phyloP scores from a whole-genome alignment of 1,284 basidiomycete genomes.

The Pseudozyma thailandica region DNA sequence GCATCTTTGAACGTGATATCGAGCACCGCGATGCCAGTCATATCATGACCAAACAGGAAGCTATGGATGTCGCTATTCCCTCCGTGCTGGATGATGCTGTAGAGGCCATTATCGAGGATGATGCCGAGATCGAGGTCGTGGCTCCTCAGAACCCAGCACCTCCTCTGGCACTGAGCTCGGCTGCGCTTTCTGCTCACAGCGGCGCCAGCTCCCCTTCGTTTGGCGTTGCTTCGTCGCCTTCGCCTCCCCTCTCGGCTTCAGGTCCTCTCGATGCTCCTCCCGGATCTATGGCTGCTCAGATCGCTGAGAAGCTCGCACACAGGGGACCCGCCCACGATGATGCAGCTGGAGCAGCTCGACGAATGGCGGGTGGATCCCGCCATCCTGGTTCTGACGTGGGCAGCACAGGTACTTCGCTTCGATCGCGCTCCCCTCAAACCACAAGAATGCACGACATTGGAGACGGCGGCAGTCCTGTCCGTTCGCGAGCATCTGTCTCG shows the following conservation, averaged over 20 bases:
- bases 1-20: slow-evolving; percentile 66
- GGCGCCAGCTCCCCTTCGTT: slow-evolving; percentile 38
- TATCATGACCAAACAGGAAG: slow-evolving; percentile 59
- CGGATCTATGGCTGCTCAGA: slow-evolving; percentile 59
- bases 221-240: slow-evolving; percentile 42
- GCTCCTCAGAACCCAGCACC: slow-evolving; percentile 53
- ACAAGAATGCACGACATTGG: slow-evolving; percentile 16
- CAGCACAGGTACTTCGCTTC: slow-evolving; percentile 30
- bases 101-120: slow-evolving; percentile 61
- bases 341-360: slow-evolving; percentile 5
- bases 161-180: slow-evolving; percentile 51
- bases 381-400: slow-evolving; percentile 47
- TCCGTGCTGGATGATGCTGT: slow-evolving; percentile 64
- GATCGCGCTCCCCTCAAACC: slow-evolving; percentile 49
- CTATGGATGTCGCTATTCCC: slow-evolving; percentile 64
- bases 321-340: slow-evolving; percentile 11
- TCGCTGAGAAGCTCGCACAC: slow-evolving; percentile 52
- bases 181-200: slow-evolving; percentile 54
- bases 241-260: slow-evolving; percentile 45
- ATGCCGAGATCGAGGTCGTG: slow-evolving; percentile 60
- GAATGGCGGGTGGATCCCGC: slow-evolving; percentile 19
- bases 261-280: slow-evolving; percentile 54
- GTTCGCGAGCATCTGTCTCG: slow-evolving; percentile 35
- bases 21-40: slow-evolving; percentile 61
- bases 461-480: slow-evolving; percentile 41